Evolutionary conservation across 768 basidiomycete species (phyloP), one percentile per base, ranked within the genome.

Genomic region (Podaxis sp.): DNA sequence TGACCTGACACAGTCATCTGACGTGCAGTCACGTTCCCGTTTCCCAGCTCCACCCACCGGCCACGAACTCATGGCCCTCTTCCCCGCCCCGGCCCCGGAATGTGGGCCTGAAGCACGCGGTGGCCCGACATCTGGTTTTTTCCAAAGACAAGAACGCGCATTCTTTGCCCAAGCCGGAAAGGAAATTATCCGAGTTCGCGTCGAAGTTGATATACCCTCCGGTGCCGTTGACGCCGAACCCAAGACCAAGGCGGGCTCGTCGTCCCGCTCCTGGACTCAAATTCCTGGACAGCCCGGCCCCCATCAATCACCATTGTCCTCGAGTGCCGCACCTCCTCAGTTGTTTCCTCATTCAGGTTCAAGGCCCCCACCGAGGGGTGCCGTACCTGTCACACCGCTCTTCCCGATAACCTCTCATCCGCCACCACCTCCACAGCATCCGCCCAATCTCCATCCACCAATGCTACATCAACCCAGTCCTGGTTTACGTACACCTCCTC

Each of bases 31-130:
- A 2, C 78, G 87, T 61, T 55, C 61, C 19, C 86, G 85, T 65
- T 90, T 85, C 70, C 90, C 90, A 17, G 83, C 88, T 0, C 91
- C 91, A 1, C 87, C 89, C 4, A 90, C 88, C 0, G 90, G 90
- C 2, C 90, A 93, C 67, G 89, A 93, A 66, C 82, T 93, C 67
- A 93, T 93, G 91, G 88, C 88, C 13, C 83, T 93, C 77, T 93
- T 92, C 70, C 91, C 91, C 0, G 82, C 90, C 4, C 77, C 85
- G 3, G 82, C 89, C 15, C 90, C 90, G 1, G 78, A 81, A 50
- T 80, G 74, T 54, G 83, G 82, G 55, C 76, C 79, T 33, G 83
- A 84, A 66, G 79, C 85, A 74, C 77, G 83, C 59, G 79, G 82
- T 2, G 86, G 86, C 0, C 85, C 89, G 2, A 91, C 91, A 0